A percentile compares a stretch with the other conserved stretches of the same genome.
phyloP scores from a whole-genome alignment of 2,329 filamentous ascomycete species.

The Metarhizium anisopliae region DNA sequence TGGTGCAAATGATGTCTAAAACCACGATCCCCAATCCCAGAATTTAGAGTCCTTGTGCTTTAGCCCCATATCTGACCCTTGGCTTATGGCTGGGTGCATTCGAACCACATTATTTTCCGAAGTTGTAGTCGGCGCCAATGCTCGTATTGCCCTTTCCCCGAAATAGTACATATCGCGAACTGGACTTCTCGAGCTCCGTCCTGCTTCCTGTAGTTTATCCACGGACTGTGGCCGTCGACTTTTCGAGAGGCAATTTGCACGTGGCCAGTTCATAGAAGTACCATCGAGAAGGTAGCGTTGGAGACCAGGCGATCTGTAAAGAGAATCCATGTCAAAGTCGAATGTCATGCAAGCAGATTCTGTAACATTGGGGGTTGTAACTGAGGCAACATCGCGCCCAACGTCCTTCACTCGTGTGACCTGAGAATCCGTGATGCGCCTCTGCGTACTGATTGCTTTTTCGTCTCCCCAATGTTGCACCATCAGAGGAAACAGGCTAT shows the following conservation, averaged over 20 bases:
- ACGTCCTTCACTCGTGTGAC: not conserved
- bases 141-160: slow-evolving; percentile 5
- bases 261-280: not conserved
- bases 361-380: not conserved
- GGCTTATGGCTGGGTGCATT: not conserved
- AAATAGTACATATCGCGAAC: slow-evolving; percentile 7
- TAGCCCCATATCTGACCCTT: not conserved
- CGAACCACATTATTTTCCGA: not conserved
- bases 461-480: slow-evolving; percentile 38
- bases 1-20: slow-evolving; percentile 9
- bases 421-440: slow-evolving; percentile 8
- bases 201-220: not conserved
- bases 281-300: not conserved
- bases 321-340: not conserved
- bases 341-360: not conserved
- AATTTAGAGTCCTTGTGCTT: slow-evolving; percentile 17
- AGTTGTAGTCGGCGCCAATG: not conserved
- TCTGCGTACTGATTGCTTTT: slow-evolving; percentile 23
- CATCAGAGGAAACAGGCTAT: slow-evolving; percentile 35
- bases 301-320: not conserved
- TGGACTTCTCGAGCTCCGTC: not conserved
- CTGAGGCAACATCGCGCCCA: not conserved
- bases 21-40: slow-evolving; percentile 18
- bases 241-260: not conserved
- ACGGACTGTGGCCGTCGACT: not conserved